Evolutionary conservation across 768 basidiomycete species (phyloP).

Genomic region (Pleurotus giganteus): DNA sequence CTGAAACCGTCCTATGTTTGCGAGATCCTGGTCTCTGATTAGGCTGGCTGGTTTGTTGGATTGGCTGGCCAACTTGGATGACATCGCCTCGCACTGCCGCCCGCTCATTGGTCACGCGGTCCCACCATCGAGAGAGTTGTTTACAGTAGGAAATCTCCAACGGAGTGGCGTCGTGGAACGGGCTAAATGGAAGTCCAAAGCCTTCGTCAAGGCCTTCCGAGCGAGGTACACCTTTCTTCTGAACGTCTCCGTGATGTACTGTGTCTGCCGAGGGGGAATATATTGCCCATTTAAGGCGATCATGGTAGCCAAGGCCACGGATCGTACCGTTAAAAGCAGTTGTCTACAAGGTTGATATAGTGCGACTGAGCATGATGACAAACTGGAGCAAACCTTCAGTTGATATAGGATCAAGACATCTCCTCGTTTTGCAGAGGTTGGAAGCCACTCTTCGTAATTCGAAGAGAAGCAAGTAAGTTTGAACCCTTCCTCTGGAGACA

Average conservation of each 20-base stretch:
- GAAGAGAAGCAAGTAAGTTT: slow-evolving; percentile 53
- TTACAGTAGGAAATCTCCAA: slow-evolving; percentile 42
- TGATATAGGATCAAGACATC: slow-evolving; percentile 4
- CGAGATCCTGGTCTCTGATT: slow-evolving; percentile 19
- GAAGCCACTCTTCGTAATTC: slow-evolving; percentile 47
- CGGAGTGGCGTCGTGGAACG: slow-evolving; percentile 41
- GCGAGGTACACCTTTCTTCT: slow-evolving; percentile 28
- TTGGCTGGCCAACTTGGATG: slow-evolving; percentile 5
- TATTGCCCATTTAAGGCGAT: slow-evolving; percentile 54
- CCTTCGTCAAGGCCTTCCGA: slow-evolving; percentile 31
- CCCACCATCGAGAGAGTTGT: slow-evolving; percentile 51
- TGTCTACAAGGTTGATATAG: slow-evolving; percentile 25
- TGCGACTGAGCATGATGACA: background rate
- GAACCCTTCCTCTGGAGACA: slow-evolving; percentile 22
- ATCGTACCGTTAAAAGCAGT: slow-evolving; percentile 23
- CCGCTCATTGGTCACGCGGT: slow-evolving; percentile 4
- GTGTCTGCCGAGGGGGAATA: slow-evolving; percentile 39
- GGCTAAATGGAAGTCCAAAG: slow-evolving; percentile 38
- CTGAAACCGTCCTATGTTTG: slow-evolving; percentile 48
- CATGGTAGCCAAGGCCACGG: slow-evolving; percentile 43
- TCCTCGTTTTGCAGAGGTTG: slow-evolving; percentile 27
- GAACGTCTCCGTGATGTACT: slow-evolving; percentile 35
- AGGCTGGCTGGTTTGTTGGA: slow-evolving; percentile 10
- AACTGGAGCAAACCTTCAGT: slow-evolving; percentile 6
- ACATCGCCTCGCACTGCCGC: slow-evolving; percentile 4